These are phyloP conservation scores for Acer negundo DNA, from an alignment of 345 rosid species.

Conservation along the genomic window DNA sequence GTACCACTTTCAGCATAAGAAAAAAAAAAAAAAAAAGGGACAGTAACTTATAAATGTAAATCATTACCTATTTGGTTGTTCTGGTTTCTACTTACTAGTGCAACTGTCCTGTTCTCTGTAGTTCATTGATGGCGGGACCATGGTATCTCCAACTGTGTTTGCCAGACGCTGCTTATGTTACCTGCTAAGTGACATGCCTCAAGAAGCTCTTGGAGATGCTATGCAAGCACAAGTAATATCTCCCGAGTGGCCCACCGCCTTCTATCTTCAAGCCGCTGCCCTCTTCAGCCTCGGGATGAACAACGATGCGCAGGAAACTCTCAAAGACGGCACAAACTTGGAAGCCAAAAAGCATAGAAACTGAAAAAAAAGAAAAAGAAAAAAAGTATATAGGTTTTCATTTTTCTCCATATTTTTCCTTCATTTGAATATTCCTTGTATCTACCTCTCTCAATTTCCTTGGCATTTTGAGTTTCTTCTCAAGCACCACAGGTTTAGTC, in stretches of 20 bases:
- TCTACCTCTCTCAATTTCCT: slow-evolving; percentile 18
- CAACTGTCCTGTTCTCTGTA: slow-evolving; percentile 17
- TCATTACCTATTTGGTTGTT: not conserved
- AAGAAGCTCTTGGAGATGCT: slow-evolving; percentile 84
- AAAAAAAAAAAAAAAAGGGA: not conserved
- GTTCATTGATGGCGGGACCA: slow-evolving; percentile 80
- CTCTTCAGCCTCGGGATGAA: slow-evolving; percentile 84
- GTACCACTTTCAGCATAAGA: not conserved
- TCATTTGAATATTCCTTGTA: slow-evolving; percentile 35
- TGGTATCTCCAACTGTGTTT: slow-evolving; percentile 78
- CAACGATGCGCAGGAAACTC: slow-evolving; percentile 74
- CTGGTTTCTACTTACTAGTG: not conserved
- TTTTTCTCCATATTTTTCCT: slow-evolving; percentile 9
- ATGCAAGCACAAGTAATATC: slow-evolving; percentile 81
- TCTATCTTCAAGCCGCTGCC: slow-evolving; percentile 83
- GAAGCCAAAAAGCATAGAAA: slow-evolving; percentile 62
- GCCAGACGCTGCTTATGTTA: slow-evolving; percentile 80
- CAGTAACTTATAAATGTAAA: not conserved
- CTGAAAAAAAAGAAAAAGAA: slow-evolving; percentile 31
- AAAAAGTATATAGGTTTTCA: slow-evolving; percentile 34
- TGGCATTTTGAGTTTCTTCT: slow-evolving; percentile 28
- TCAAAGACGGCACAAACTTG: slow-evolving; percentile 83
- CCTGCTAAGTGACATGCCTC: slow-evolving; percentile 69
- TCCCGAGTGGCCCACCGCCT: slow-evolving; percentile 82
- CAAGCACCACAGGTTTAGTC: slow-evolving; percentile 31